phyloP scores from a whole-genome alignment of 441 rosid species.

The Populus hybrid region DNA sequence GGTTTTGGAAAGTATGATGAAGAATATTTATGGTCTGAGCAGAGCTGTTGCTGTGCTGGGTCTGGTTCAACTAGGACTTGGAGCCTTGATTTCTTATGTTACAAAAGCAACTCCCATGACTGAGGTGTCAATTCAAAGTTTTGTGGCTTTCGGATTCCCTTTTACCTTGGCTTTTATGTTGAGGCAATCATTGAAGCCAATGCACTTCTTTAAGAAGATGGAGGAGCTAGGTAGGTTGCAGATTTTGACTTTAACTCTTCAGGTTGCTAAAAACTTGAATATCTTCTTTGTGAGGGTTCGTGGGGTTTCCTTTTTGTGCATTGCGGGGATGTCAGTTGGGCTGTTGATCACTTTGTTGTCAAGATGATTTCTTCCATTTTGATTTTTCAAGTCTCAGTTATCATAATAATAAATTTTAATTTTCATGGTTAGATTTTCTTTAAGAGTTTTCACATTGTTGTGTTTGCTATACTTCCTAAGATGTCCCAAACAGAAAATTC shows the following conservation, averaged over 20 bases:
- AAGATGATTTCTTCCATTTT: constrained; percentile 22
- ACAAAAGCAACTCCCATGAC: constrained; percentile 43
- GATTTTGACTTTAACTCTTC: constrained; percentile 74
- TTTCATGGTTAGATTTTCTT: background rate
- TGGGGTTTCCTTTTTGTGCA: constrained; percentile 47
- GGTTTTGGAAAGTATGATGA: constrained; percentile 69
- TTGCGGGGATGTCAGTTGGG: constrained; percentile 48
- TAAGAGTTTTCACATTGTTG: background rate
- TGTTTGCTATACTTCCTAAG: background rate
- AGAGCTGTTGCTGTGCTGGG: constrained; percentile 57
- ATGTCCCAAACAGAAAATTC: background rate
- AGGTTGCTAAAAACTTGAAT: constrained; percentile 70
- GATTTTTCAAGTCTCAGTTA: background rate
- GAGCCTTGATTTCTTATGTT: constrained; percentile 60
- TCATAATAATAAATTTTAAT: background rate
- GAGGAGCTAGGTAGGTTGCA: constrained; percentile 85
- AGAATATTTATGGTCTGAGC: constrained; percentile 63
- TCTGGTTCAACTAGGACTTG: constrained; percentile 61
- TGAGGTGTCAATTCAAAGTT: constrained; percentile 59
- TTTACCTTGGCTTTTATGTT: constrained; percentile 73
- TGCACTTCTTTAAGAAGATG: constrained; percentile 87
- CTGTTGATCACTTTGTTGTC: constrained; percentile 35
- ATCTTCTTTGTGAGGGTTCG: constrained; percentile 56
- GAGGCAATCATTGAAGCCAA: constrained; percentile 75
- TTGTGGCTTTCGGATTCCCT: constrained; percentile 73